These are phyloP conservation scores for Ustilago crameri DNA, from an alignment of 1,284 basidiomycete genomes.

Conservation along the genomic window DNA sequence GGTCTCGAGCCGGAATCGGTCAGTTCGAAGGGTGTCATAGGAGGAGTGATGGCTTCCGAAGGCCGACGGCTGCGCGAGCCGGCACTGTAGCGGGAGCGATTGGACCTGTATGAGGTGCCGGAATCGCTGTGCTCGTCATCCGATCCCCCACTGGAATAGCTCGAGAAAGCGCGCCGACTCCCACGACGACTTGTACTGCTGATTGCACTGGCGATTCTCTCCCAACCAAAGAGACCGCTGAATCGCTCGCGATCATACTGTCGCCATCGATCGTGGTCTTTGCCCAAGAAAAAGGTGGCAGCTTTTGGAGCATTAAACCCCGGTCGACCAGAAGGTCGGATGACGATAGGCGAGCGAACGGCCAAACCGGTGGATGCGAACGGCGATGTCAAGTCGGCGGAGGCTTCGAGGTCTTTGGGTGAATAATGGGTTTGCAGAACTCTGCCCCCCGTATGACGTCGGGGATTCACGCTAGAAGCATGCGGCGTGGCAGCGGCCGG, in stretches of 20 bases:
- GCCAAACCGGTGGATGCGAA: constrained; percentile 22
- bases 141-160: constrained; percentile 27
- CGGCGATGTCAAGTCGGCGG: constrained; percentile 1
- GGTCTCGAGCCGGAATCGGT: constrained; percentile 13
- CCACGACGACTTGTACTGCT: constrained; percentile 33
- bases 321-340: constrained; percentile 45
- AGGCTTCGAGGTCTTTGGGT: constrained; percentile 27
- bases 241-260: constrained; percentile 51
- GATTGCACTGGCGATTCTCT: constrained; percentile 45
- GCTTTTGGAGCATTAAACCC: constrained; percentile 49
- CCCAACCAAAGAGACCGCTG: constrained; percentile 40
- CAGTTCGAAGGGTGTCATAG: constrained; percentile 33
- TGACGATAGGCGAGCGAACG: constrained; percentile 32
- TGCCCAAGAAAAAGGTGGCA: constrained; percentile 63
- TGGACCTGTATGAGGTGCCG: constrained; percentile 36
- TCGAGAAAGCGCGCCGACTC: constrained; percentile 38
- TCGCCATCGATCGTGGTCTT: constrained; percentile 65
- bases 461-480: constrained; percentile 8
- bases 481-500: constrained; percentile 16
- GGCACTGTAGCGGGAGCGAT: constrained; percentile 33
- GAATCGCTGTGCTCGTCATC: constrained; percentile 45
- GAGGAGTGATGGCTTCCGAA: constrained; percentile 32
- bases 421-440: constrained; percentile 41
- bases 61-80: constrained; percentile 25
- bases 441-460: constrained; percentile 11